A percentile compares a stretch with the other conserved stretches of the same genome.
Conservation (phyloP, 2,329 filamentous ascomycete species). For the Aspergillus vadensis region DNA sequence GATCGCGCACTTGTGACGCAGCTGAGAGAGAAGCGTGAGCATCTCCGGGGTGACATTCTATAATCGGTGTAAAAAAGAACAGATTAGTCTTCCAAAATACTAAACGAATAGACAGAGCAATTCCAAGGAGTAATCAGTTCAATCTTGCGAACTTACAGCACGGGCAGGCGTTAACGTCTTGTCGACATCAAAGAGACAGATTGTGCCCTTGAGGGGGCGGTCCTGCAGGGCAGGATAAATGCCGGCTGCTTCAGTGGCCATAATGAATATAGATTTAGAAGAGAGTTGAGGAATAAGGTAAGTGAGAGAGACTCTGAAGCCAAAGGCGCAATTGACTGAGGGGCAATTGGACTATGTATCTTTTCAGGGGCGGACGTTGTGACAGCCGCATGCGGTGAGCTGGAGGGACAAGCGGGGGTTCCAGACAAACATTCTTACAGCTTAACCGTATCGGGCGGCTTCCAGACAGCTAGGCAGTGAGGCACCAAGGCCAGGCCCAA, state of each 20-base stretch:
- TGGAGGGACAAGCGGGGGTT: slow-evolving; percentile 8
- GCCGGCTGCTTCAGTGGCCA: slow-evolving; percentile 34
- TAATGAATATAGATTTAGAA: slow-evolving; percentile 19
- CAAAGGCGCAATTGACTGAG: slow-evolving; percentile 3
- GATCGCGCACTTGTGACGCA: slow-evolving; percentile 63
- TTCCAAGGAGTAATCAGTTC: no score
- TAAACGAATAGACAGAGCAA: no score
- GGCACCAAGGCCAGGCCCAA: neutral
- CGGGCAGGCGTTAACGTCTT: slow-evolving; percentile 84
- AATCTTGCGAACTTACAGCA: slow-evolving; percentile 52
- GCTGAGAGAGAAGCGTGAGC: slow-evolving; percentile 73
- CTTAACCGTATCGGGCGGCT: slow-evolving; percentile 11
- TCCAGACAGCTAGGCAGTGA: neutral
- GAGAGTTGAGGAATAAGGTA: neutral
- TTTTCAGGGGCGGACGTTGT: slow-evolving; percentile 13
- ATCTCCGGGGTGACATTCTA: slow-evolving; percentile 77
- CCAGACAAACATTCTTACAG: slow-evolving; percentile 6
- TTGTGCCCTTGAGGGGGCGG: slow-evolving; percentile 87
- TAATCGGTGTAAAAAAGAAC: neutral
- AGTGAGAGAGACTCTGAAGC: neutral
- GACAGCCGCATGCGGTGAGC: slow-evolving; percentile 35
- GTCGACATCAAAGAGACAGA: slow-evolving; percentile 96
- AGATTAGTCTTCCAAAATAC: neutral
- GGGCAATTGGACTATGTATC: slow-evolving; percentile 7
- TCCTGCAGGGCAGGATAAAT: slow-evolving; percentile 74